phyloP scores from a whole-genome alignment of 768 basidiomycete genomes.

The Lactarius deliciosus region DNA sequence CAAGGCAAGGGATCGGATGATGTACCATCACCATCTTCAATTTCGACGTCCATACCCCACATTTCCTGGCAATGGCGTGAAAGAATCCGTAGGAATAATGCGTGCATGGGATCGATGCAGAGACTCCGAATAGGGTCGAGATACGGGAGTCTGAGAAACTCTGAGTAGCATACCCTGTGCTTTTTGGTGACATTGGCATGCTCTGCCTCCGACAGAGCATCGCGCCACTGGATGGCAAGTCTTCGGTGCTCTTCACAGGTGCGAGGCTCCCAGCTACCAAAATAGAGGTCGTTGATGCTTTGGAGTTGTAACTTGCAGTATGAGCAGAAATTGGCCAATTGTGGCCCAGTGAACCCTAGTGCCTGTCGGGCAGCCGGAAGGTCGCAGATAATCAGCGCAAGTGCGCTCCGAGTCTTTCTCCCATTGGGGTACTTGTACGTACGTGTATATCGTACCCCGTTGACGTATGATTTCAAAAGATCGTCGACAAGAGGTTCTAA shows the following conservation, averaged over 20 bases:
- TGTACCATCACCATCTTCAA: neutral
- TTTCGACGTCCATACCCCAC: neutral
- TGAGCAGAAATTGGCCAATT: too few species aligned
- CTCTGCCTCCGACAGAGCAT: conserved; percentile 21
- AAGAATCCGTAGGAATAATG: conserved; percentile 24
- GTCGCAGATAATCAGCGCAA: conserved; percentile 4
- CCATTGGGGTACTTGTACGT: conserved; percentile 29
- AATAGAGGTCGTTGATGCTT: too few species aligned
- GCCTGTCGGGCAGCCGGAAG: too few species aligned
- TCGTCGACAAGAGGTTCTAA: conserved; percentile 41
- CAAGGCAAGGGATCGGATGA: neutral
- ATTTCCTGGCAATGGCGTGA: conserved; percentile 26
- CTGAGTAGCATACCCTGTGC: conserved; percentile 33
- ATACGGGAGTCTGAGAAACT: conserved; percentile 30
- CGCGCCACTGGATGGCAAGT: conserved; percentile 27
- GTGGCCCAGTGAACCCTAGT: too few species aligned
- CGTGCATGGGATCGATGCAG: conserved; percentile 33
- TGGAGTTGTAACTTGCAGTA: too few species aligned
- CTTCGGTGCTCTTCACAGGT: conserved; percentile 11
- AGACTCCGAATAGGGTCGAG: conserved; percentile 20
- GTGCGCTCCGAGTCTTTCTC: neutral
- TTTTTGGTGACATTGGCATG: conserved; percentile 21
- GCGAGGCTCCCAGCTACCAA: too few species aligned
- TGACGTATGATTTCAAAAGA: conserved; percentile 37
- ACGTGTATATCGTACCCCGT: conserved; percentile 34